These are phyloP conservation scores for Chlamydomonas eustigma DNA, from an alignment of 139 green algal species.

Conservation along the genomic window DNA sequence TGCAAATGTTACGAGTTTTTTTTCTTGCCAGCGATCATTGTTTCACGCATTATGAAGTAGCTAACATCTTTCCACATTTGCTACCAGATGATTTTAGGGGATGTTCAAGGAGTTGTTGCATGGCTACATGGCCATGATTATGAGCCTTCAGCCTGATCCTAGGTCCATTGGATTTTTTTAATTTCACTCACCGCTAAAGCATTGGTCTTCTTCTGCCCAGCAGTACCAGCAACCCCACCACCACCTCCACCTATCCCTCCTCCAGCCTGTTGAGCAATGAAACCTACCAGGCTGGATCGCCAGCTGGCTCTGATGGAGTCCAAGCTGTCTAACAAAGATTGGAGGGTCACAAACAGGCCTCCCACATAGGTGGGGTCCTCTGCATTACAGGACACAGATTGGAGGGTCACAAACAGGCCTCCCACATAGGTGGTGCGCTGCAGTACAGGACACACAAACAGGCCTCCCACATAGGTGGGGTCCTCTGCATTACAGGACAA, in stretches of 20 bases:
- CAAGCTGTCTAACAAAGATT: slow-evolving; percentile 30
- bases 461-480: slow-evolving; percentile 28
- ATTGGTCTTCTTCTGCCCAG: slow-evolving; percentile 11
- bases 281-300: background rate
- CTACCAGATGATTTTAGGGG: no score
- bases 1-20: no score
- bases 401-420: slow-evolving; percentile 33
- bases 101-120: no score
- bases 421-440: slow-evolving; percentile 33
- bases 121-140: no score
- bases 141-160: no score
- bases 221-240: background rate
- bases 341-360: slow-evolving; percentile 33
- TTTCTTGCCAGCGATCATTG: no score
- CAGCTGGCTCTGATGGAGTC: slow-evolving; percentile 4
- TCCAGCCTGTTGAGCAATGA: slow-evolving; percentile 1
- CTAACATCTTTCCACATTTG: no score
- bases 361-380: slow-evolving; percentile 36
- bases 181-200: background rate
- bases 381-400: slow-evolving; percentile 4
- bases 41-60: no score
- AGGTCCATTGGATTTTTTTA: no score
- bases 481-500: slow-evolving; percentile 26
- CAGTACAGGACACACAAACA: slow-evolving; percentile 22
- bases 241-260: background rate